These are phyloP conservation scores for Nakazawaea molendinolei DNA, from an alignment of 805 yeast genomes.

Conservation along the genomic window DNA sequence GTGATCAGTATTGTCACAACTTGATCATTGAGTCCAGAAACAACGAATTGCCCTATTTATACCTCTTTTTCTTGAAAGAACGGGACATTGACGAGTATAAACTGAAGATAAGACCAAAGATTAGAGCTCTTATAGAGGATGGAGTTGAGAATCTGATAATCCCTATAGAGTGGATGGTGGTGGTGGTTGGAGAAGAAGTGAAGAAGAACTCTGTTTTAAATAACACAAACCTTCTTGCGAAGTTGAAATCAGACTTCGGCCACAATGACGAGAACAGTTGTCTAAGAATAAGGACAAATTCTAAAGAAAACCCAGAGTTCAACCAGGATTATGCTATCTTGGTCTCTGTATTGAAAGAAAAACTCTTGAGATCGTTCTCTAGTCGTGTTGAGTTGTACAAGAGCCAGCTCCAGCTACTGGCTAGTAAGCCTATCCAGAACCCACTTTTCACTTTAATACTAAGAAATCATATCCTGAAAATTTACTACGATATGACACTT, in stretches of 20 bases:
- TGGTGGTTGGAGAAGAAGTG: slow-evolving; percentile 32
- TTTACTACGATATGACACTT: slow-evolving; percentile 42
- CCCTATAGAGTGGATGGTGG: slow-evolving; percentile 56
- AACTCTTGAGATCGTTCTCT: slow-evolving; percentile 48
- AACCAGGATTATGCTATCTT: slow-evolving; percentile 5
- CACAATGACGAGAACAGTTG: not conserved
- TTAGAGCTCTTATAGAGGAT: slow-evolving; percentile 69
- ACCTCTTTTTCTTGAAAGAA: slow-evolving; percentile 58
- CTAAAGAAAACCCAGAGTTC: not conserved
- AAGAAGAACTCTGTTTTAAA: slow-evolving; percentile 16
- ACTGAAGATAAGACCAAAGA: slow-evolving; percentile 71
- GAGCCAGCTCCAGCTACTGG: slow-evolving; percentile 15
- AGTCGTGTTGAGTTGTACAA: slow-evolving; percentile 35
- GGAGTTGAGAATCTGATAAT: slow-evolving; percentile 29
- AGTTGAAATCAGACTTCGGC: slow-evolving; percentile 25
- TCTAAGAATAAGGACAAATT: not conserved
- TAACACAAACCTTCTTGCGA: slow-evolving; percentile 24
- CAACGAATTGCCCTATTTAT: slow-evolving; percentile 41
- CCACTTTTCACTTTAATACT: slow-evolving; percentile 11
- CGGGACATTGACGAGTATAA: slow-evolving; percentile 70
- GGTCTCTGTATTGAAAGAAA: slow-evolving; percentile 37
- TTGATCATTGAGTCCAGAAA: slow-evolving; percentile 9
- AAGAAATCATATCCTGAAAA: slow-evolving; percentile 27
- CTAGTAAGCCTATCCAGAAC: slow-evolving; percentile 13
- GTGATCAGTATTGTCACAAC: slow-evolving; percentile 13